Base-by-base conservation (phyloP, 2,329 filamentous ascomycete genomes). In the Leptographium radiaticola region DNA sequence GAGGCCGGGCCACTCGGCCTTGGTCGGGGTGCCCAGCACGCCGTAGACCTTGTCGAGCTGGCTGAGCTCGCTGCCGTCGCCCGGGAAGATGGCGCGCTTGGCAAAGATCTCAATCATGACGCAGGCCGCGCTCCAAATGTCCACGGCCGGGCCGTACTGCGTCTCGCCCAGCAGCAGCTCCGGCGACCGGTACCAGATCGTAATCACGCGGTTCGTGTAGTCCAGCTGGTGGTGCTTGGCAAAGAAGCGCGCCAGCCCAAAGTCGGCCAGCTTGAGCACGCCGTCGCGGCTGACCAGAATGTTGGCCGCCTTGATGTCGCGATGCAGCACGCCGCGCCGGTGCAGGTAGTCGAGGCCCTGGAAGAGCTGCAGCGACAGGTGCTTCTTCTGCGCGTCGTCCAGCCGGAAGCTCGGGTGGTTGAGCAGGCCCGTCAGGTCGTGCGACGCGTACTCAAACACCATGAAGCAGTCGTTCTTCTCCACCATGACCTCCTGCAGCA, bases 391-490 rank as follows among this genome's bases (percentile, higher is more conserved):
- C 0, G 85, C 81, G 5, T 82, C 72, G 40, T 93, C 86, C 15
- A 98, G 79, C 56, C 84, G 84, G 70, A 95, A 98, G 0, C 85
- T 86, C 0, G 93, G 93, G 64, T 98, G 93, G 63, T 97, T 97
- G 57, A 98, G 80, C 36, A 98, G 75, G 15, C 93, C 93, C 3
- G 93, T 98, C 57, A 98, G 74, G 67, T 98, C 93, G 66, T 98
- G 93, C 1, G 93, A 91, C 36, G 97, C 77, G 65, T 98, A 98
- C 67, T 98, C 93, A 60, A 98, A 98, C 4, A 98, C 93, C 93
- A 98, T 98, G 70, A 95, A 98, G 67, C 93, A 98, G 68, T 97
- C 90, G 61, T 97, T 97, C 65, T 86, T 87, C 70, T 98, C 93
- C 2, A 98, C 93, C 93, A 98, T 98, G 60, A 94, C 88, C 70